Evolutionary conservation across 805 yeast genomes (phyloP).

Genomic region (Teunomyces funiuensis): DNA sequence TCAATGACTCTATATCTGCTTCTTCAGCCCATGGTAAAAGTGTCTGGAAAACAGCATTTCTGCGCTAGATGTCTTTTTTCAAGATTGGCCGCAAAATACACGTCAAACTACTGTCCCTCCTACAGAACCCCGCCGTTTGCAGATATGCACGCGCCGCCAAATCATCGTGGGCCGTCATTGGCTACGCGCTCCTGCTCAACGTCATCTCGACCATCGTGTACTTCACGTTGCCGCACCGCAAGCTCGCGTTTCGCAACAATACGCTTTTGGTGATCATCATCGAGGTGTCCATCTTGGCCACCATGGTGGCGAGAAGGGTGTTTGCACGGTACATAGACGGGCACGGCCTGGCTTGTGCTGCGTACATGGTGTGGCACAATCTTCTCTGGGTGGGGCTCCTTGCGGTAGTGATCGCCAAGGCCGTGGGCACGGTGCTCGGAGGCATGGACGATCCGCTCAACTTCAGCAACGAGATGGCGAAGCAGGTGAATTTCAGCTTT

Average conservation of each 20-base stretch:
- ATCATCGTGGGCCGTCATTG: conserved; percentile 1
- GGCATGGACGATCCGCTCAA: conserved; percentile 2
- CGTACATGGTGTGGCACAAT: neutral
- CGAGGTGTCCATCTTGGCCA: neutral
- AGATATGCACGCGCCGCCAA: neutral
- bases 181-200: conserved; percentile 2
- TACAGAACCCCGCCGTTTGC: neutral
- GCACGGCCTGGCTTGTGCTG: neutral
- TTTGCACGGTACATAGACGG: neutral
- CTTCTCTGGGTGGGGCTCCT: conserved; percentile 1
- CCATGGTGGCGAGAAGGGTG: neutral
- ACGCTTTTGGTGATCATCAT: neutral
- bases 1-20: no score
- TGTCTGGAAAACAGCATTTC: no score
- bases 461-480: neutral
- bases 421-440: conserved; percentile 2
- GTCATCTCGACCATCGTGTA: conserved; percentile 2
- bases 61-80: no score
- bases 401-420: neutral
- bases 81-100: neutral
- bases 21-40: no score
- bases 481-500: neutral
- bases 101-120: neutral
- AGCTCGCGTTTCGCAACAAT: neutral
- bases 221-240: conserved; percentile 1